phyloP scores from a whole-genome alignment of 2,329 filamentous ascomycete genomes.

The Monilinia aucupariae region DNA sequence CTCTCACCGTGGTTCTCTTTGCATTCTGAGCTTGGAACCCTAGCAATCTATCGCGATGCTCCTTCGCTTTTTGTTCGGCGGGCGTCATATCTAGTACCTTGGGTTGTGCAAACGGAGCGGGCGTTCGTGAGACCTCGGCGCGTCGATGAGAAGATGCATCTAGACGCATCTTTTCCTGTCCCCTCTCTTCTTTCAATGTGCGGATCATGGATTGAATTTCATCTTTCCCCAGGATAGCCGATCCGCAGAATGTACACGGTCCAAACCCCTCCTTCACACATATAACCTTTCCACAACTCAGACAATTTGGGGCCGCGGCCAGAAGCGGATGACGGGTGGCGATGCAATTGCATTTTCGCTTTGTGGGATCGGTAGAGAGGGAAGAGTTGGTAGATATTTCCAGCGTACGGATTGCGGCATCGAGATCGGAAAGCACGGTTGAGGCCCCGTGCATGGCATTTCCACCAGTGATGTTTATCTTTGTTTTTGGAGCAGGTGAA shows the following conservation, averaged over 20 bases:
- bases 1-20: conserved; percentile 60
- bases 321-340: conserved; percentile 83
- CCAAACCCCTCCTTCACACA: conserved; percentile 92
- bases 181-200: conserved; percentile 77
- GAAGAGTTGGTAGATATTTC: conserved; percentile 90
- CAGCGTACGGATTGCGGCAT: conserved; percentile 78
- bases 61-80: conserved; percentile 48
- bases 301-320: conserved; percentile 86
- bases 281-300: conserved; percentile 89
- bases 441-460: conserved; percentile 78
- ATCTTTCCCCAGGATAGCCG: conserved; percentile 61
- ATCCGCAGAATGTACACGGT: conserved; percentile 85
- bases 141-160: conserved; percentile 74
- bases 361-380: conserved; percentile 45
- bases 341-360: conserved; percentile 79
- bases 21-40: conserved; percentile 66
- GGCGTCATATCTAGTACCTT: conserved; percentile 31
- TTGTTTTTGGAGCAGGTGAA: conserved; percentile 45
- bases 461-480: conserved; percentile 69
- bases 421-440: conserved; percentile 63
- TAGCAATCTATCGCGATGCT: conserved; percentile 61
- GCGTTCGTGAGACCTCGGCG: conserved; percentile 57
- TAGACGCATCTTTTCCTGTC: conserved; percentile 61
- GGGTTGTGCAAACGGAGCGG: conserved; percentile 53
- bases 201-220: conserved; percentile 84